Evolutionary conservation across 371 early-diverging fungal species (phyloP), one percentile per base, ranked within the genome.

Genomic region (Rhizopus arrhizus): DNA sequence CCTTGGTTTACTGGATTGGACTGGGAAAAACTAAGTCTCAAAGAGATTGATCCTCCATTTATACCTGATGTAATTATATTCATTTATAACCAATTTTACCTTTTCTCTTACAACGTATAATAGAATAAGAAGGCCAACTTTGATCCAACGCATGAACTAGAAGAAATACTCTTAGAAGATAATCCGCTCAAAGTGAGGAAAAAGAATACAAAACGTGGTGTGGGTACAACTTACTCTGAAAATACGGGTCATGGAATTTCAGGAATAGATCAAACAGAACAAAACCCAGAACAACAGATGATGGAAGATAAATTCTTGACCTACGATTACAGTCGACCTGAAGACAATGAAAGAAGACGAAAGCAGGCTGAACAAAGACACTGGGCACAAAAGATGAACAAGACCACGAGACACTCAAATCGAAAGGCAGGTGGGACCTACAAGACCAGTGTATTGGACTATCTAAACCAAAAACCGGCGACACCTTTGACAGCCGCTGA

Each of bases 121-220:
- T 66, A 82, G 65, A 77, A 75, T 41, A 86, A 91, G 60, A 75
- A 81, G 54, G 81, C 87, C 54, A 94, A 94, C 69, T 98, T 97
- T 81, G 97, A 98, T 78, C 94, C 95, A 7, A 92, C 95, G 6
- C 91, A 94, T 65, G 97, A 98, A 53, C 79, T 97, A 5, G 97
- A 97, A 60, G 99, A 98, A 66, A 82, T 96, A 29, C 73, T 96
- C 34, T 73, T 95, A 42, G 97, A 97, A 67, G 94, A 96, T 28
- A 91, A 95, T 61, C 95, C 97, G 4, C 75, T 96, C n/a, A 87
- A 85, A 15, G 81, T 71, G 3, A 63, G 56, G 31, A 77, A 72
- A 49, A 61, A 78, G 16, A 64, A 59, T 3, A 60, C 64, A 4
- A 74, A 73, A 45, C 62, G 67, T 0, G 72, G 68, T 13, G 68